Base-by-base conservation (phyloP, 441 rosid species). In the Syzygium syzygioides region DNA sequence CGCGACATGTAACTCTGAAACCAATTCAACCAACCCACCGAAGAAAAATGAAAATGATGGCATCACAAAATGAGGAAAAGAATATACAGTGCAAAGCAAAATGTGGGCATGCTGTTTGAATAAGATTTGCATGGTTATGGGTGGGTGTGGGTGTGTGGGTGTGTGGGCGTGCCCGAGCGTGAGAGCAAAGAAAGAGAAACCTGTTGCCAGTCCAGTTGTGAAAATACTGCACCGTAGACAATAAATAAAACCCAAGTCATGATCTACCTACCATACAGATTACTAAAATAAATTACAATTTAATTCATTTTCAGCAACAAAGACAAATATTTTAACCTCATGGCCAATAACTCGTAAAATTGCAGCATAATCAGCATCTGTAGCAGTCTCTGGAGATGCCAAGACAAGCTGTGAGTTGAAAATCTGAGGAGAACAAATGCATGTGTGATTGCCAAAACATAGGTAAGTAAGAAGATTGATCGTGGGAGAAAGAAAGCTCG, bases 161-260 rank as follows among this genome's bases (percentile, higher is more conserved):
- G 60, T n/a, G 87, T 57, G 23, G 41, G 55, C 18, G 11, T 20
- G n/a, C 62, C n/a, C 32, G 23, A 53, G 41, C 7, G 7, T 59
- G 60, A 28, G 23, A n/a, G 48, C 32, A 37, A n/a, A 60, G 60
- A 50, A 26, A 79, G 54, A 79, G 15, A 48, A 55, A 98, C 99
- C 99, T 98, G 95, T 97, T 96, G 90, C 99, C 99, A 83, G 99
- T 98, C 99, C 99, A 98, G 91, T 98, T 98, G 95, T 98, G 99
- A 93, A 98, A 98, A 92, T 97, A 98, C 99, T 98, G 95, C 96
- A 94, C 55, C 87, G 76, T 23, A 89, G 68, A 94, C 71, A n/a
- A 87, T 83, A 90, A 90, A 90, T 28, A 54, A 89, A 88, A 90
- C 86, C 64, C 80, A 56, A 56, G 89, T 48, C 28, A 34, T 71